phyloP scores from a whole-genome alignment of 192 early-diverging fungal genomes.

The Coemansia pectinata region DNA sequence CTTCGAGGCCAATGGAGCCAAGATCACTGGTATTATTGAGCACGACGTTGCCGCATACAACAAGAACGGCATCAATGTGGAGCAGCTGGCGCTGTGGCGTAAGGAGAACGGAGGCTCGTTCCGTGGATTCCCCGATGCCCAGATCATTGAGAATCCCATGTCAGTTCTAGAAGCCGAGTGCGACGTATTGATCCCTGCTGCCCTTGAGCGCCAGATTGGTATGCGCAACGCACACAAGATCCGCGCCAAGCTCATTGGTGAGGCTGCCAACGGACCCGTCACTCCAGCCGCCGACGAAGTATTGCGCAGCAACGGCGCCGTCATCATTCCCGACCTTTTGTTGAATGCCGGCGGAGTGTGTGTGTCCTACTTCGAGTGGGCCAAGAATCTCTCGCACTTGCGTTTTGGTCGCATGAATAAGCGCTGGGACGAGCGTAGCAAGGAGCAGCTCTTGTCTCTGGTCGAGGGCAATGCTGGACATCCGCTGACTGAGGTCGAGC shows the following conservation, averaged over 20 bases:
- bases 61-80: conserved; percentile 64
- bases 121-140: conserved; percentile 62
- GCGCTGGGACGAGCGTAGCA: conserved; percentile 79
- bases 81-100: conserved; percentile 65
- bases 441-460: conserved; percentile 64
- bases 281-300: conserved; percentile 73
- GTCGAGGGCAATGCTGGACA: conserved; percentile 79
- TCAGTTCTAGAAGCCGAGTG: conserved; percentile 71
- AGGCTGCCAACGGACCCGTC: conserved; percentile 80
- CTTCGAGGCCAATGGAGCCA: conserved; percentile 78
- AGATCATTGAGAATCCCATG: conserved; percentile 60
- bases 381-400: conserved; percentile 83
- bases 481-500: conserved; percentile 68
- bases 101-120: conserved; percentile 65
- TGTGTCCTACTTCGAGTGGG: conserved; percentile 82
- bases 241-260: conserved; percentile 79
- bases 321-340: conserved; percentile 74
- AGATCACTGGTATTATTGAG: conserved; percentile 73
- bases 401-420: conserved; percentile 85
- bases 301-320: conserved; percentile 60
- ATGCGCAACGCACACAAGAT: conserved; percentile 70
- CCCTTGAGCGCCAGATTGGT: conserved; percentile 78
- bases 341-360: conserved; percentile 84
- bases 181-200: conserved; percentile 80
- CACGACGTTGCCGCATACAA: conserved; percentile 68